Percentiles rank a stretch among this genome's conserved stretches.
phyloP scores from a whole-genome alignment of 31 red algal species.

The Asparagopsis taxiformis region DNA sequence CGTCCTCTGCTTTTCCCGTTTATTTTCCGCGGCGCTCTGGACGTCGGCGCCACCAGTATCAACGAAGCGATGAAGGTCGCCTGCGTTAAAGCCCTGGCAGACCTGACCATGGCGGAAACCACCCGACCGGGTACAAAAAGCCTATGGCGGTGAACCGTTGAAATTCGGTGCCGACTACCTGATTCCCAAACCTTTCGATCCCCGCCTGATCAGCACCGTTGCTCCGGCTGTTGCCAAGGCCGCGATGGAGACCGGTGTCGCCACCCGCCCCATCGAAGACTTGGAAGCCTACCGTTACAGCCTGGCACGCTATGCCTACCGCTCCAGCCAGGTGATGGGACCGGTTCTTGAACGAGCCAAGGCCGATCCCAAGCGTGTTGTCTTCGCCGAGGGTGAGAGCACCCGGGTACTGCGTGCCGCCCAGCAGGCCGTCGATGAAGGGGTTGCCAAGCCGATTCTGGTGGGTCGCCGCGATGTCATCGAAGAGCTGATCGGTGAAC shows the following conservation, averaged over 20 bases:
- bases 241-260: constrained; percentile 7
- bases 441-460: too few relatives aligned
- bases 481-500: too few relatives aligned
- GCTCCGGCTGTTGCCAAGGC: constrained; percentile 9
- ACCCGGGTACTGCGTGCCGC: too few relatives aligned
- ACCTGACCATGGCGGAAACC: not conserved
- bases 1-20: constrained; percentile 6
- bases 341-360: too few relatives aligned
- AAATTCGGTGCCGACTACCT: not conserved
- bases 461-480: too few relatives aligned
- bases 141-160: not conserved
- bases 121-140: not conserved
- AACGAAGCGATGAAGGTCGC: constrained; percentile 12
- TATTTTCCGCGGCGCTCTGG: constrained; percentile 6
- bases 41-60: not conserved
- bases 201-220: not conserved
- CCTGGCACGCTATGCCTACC: too few relatives aligned
- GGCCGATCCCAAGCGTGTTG: too few relatives aligned
- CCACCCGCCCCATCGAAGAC: constrained; percentile 1
- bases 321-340: too few relatives aligned
- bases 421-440: too few relatives aligned
- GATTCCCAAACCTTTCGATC: constrained; percentile 11
- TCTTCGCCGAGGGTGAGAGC: too few relatives aligned
- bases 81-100: not conserved
- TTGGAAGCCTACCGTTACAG: constrained; percentile 12